phyloP scores from a whole-genome alignment of 106 monocot species.

The Dendrobium officinale region DNA sequence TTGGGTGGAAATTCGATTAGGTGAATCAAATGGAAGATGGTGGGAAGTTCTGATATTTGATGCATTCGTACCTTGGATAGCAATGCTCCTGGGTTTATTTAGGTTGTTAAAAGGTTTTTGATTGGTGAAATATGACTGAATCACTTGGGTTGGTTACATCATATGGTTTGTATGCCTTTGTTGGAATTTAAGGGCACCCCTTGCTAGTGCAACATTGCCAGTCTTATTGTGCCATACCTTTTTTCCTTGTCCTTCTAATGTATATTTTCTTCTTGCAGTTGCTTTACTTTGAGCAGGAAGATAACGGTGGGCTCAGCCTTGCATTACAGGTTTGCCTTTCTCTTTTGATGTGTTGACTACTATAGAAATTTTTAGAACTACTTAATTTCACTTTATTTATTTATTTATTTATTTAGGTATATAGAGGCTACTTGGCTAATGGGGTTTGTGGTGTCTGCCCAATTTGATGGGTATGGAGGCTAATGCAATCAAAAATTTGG shows the following conservation, averaged over 20 bases:
- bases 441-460: neutral
- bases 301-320: constrained; percentile 87
- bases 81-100: too few species aligned
- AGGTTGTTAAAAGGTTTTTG: too few species aligned
- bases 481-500: too few species aligned
- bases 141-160: neutral
- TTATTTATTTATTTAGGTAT: neutral
- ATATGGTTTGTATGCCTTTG: neutral
- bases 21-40: too few species aligned
- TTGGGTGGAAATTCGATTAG: too few species aligned
- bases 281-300: constrained; percentile 86
- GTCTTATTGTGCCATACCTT: neutral
- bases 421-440: neutral
- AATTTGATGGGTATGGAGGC: neutral
- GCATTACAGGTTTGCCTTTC: constrained; percentile 67
- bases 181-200: neutral
- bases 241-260: neutral
- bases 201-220: neutral
- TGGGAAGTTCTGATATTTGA: too few species aligned
- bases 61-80: too few species aligned
- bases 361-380: neutral
- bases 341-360: neutral
- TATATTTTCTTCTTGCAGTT: constrained; percentile 37
- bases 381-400: neutral
- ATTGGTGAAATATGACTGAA: too few species aligned